Evolutionary conservation across 1,139 yeast species (phyloP).

Genomic region (Yamadazyma atmosphaerica): DNA sequence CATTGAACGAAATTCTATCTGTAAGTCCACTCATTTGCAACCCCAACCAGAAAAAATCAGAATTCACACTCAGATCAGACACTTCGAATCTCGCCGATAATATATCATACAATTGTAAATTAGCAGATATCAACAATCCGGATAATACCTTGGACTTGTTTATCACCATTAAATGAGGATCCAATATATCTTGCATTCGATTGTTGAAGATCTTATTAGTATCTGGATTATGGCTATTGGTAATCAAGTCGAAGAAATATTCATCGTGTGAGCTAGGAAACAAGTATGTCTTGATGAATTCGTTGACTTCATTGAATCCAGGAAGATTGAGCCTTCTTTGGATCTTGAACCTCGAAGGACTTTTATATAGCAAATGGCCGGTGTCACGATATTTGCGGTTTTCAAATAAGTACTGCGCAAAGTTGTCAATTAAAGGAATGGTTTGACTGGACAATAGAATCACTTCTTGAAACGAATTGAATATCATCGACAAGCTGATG

Average conservation of each 20-base stretch:
- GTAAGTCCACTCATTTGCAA: slow-evolving; percentile 30
- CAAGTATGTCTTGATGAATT: slow-evolving; percentile 23
- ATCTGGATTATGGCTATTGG: slow-evolving; percentile 10
- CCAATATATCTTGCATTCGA: slow-evolving; percentile 26
- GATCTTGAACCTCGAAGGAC: slow-evolving; percentile 20
- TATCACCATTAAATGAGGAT: slow-evolving; percentile 29
- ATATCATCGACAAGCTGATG: slow-evolving; percentile 24
- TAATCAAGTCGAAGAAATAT: slow-evolving; percentile 19
- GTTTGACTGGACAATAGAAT: slow-evolving; percentile 25
- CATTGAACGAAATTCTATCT: slow-evolving; percentile 25
- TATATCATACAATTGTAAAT: slow-evolving; percentile 26
- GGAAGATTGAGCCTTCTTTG: slow-evolving; percentile 21
- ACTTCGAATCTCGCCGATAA: slow-evolving; percentile 23
- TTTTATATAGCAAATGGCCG: slow-evolving; percentile 33
- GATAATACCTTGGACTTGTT: slow-evolving; percentile 27
- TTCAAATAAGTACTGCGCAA: slow-evolving; percentile 18
- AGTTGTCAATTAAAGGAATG: slow-evolving; percentile 27
- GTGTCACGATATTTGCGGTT: slow-evolving; percentile 19
- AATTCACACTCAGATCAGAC: slow-evolving; percentile 15
- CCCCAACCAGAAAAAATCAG: slow-evolving; percentile 38
- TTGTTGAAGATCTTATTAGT: slow-evolving; percentile 24
- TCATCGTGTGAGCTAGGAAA: slow-evolving; percentile 25
- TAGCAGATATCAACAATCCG: slow-evolving; percentile 30
- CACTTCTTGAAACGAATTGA: slow-evolving; percentile 34
- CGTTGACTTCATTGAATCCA: slow-evolving; percentile 34